Conservation (phyloP, 495 filamentous ascomycete species). For the Talaromyces ruber region DNA sequence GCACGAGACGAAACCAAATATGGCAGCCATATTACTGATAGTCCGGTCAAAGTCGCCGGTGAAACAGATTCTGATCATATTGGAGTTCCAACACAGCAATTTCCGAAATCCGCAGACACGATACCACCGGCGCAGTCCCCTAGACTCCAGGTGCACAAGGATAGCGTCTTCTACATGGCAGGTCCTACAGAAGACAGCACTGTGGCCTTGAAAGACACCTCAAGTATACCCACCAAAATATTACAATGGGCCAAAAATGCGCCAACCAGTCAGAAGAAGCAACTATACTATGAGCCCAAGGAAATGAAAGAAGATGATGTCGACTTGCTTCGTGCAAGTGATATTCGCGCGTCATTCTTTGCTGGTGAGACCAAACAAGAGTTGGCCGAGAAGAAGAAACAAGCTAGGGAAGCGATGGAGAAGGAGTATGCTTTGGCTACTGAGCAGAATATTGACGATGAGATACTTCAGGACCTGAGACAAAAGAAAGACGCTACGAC, state of each 20-base stretch:
- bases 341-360: conserved; percentile 38
- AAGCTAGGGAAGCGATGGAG: conserved; percentile 20
- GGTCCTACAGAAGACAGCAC: neutral
- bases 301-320: conserved; percentile 26
- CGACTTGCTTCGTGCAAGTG: conserved; percentile 35
- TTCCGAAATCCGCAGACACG: neutral
- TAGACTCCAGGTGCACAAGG: neutral
- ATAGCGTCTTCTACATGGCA: neutral
- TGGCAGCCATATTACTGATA: neutral
- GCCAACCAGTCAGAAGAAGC: neutral
- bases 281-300: neutral
- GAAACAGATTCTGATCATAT: neutral
- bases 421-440: conserved; percentile 9
- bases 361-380: conserved; percentile 17
- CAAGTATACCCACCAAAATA: neutral
- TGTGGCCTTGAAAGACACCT: neutral
- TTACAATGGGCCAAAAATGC: neutral
- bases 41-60: neutral
- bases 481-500: neutral
- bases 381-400: conserved; percentile 16
- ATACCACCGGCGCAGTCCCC: neutral
- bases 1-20: neutral
- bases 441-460: neutral
- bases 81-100: neutral
- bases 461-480: neutral